These are phyloP conservation scores for Solanum hybrid DNA, from an alignment of 305 asterid genomes.

Conservation along the genomic window DNA sequence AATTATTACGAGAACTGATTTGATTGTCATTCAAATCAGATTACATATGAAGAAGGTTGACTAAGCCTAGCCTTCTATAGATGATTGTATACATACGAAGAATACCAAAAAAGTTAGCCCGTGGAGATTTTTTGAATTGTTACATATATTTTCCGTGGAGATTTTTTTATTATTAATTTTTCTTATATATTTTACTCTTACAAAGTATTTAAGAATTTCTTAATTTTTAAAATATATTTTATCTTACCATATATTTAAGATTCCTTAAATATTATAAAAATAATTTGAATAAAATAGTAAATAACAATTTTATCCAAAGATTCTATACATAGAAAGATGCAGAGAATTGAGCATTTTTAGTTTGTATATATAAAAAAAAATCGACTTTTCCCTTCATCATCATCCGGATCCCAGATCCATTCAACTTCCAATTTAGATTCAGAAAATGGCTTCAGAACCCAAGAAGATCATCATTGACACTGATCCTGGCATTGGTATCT, in stretches of 20 bases:
- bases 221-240: too few relatives aligned
- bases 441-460: slow-evolving; percentile 37
- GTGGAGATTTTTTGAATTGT: too few relatives aligned
- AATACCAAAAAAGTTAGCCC: too few relatives aligned
- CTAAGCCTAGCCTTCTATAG: too few relatives aligned
- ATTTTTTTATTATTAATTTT: too few relatives aligned
- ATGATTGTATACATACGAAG: too few relatives aligned
- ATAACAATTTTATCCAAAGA: background rate
- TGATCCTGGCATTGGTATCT: slow-evolving; percentile 85
- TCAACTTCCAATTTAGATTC: background rate
- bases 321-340: background rate
- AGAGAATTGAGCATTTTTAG: background rate
- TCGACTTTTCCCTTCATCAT: background rate
- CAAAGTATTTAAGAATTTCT: background rate
- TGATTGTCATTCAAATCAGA: too few relatives aligned
- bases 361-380: background rate
- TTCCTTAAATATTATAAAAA: background rate
- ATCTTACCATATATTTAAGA: background rate
- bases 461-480: slow-evolving; percentile 94
- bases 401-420: background rate
- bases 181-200: background rate
- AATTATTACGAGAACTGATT: too few relatives aligned
- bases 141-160: too few relatives aligned
- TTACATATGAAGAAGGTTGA: too few relatives aligned
- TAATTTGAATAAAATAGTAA: background rate